phyloP scores from a whole-genome alignment of 2,329 filamentous ascomycete species.

The Aspergillus novofumigatus region DNA sequence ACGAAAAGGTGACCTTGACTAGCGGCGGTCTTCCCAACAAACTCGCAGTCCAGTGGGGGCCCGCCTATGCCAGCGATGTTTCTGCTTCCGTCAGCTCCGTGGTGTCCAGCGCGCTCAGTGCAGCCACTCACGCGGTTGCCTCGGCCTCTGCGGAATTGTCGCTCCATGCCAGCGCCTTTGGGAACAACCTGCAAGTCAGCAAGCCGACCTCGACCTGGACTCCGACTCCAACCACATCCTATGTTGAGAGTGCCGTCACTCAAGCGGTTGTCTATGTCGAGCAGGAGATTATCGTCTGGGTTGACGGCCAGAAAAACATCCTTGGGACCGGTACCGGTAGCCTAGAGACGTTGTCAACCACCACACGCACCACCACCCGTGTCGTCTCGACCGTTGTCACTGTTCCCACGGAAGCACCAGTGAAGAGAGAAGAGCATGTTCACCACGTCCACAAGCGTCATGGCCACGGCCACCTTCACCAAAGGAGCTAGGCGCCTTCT shows the following conservation, averaged over 20 bases:
- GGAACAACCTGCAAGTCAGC: slow-evolving; percentile 4
- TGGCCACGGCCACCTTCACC: slow-evolving; percentile 17
- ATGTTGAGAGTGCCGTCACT: slow-evolving; percentile 18
- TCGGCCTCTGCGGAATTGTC: slow-evolving; percentile 2
- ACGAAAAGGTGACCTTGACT: slow-evolving; percentile 59
- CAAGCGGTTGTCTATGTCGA: slow-evolving; percentile 29
- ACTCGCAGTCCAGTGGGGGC: slow-evolving; percentile 46
- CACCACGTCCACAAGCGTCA: slow-evolving; percentile 22
- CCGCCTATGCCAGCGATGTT: slow-evolving; percentile 33
- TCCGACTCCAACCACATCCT: slow-evolving; percentile 23
- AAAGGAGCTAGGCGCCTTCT: neutral
- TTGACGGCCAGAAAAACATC: slow-evolving; percentile 22
- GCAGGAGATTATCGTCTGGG: slow-evolving; percentile 24
- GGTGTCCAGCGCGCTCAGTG: slow-evolving; percentile 2
- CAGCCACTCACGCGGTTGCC: neutral
- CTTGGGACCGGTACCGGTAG: slow-evolving; percentile 23
- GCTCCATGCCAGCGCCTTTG: slow-evolving; percentile 5
- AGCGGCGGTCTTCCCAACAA: slow-evolving; percentile 63
- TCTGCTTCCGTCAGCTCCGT: slow-evolving; percentile 10
- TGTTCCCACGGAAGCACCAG: slow-evolving; percentile 13
- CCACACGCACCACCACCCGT: slow-evolving; percentile 18
- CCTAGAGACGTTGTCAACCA: slow-evolving; percentile 21
- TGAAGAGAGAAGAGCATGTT: slow-evolving; percentile 15
- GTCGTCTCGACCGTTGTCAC: slow-evolving; percentile 22
- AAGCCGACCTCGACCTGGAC: slow-evolving; percentile 15